Percentiles rank a stretch among this genome's conserved stretches.
Conservation (phyloP, 192 early-diverging fungal species). For the Oehlia diaphana region DNA sequence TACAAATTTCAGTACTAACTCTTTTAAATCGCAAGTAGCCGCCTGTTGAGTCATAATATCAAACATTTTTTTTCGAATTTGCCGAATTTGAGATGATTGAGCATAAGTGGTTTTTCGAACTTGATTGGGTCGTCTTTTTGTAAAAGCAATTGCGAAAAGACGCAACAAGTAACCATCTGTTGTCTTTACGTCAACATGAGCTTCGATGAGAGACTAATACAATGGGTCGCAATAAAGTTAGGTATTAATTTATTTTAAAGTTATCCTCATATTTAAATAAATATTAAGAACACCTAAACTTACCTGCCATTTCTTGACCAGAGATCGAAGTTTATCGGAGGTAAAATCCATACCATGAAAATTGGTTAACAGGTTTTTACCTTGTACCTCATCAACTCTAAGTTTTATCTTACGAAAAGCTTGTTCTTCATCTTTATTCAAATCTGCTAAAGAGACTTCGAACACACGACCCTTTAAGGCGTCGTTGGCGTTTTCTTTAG, state of each 20-base stretch:
- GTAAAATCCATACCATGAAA: constrained; percentile 99
- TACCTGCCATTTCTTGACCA: constrained; percentile 99
- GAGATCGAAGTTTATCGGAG: constrained; percentile 99
- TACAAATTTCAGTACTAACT: constrained; percentile 94
- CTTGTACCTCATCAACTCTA: constrained; percentile 94
- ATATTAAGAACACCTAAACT: constrained; percentile 1
- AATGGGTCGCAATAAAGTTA: not conserved
- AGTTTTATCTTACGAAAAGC: constrained; percentile 98
- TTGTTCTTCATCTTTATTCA: constrained; percentile 76
- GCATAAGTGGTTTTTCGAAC: constrained; percentile 98
- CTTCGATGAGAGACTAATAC: constrained; percentile 87
- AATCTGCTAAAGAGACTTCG: constrained; percentile 95
- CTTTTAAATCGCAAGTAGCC: constrained; percentile 87
- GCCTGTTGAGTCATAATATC: constrained; percentile 94
- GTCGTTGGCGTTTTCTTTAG: constrained; percentile 82
- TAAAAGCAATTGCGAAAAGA: constrained; percentile 97
- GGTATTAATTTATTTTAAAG: not conserved
- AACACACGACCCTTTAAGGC: constrained; percentile 95
- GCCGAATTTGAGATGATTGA: constrained; percentile 92
- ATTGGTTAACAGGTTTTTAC: constrained; percentile 99
- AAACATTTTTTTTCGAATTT: constrained; percentile 99
- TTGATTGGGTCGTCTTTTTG: constrained; percentile 91
- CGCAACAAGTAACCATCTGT: constrained; percentile 99
- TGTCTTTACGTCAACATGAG: constrained; percentile 99
- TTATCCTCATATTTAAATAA: not conserved